Conservation (phyloP, 768 basidiomycete species). For the Bullera alba region DNA sequence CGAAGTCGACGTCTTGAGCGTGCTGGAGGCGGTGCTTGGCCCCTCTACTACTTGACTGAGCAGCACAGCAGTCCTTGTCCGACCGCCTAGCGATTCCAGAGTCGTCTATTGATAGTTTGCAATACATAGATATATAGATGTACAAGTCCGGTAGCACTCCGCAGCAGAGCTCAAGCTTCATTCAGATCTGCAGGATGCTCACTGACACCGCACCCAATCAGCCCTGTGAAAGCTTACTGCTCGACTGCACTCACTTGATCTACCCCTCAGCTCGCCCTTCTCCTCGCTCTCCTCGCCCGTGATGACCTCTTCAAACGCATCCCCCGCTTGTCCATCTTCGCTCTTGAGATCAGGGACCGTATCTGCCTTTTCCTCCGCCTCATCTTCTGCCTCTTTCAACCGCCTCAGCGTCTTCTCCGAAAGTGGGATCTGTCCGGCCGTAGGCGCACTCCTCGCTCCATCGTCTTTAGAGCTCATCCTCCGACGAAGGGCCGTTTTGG, state of each 20-base stretch:
- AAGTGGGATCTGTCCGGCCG: neutral
- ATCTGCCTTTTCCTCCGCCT: neutral
- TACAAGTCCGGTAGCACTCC: too few relatives aligned
- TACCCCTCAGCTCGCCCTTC: slow-evolving; percentile 2
- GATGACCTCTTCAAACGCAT: neutral
- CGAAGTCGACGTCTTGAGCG: neutral
- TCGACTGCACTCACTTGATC: slow-evolving; percentile 3
- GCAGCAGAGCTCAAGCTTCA: neutral
- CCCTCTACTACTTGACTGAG: too few relatives aligned
- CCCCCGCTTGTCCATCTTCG: neutral
- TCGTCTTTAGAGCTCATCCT: slow-evolving; percentile 6
- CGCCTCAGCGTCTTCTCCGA: neutral
- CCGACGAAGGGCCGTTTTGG: slow-evolving; percentile 5
- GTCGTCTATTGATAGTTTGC: too few relatives aligned
- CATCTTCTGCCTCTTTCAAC: neutral
- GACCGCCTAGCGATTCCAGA: too few relatives aligned
- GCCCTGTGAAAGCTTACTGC: neutral
- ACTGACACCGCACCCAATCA: slow-evolving; percentile 1
- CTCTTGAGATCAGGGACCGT: neutral
- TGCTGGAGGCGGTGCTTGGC: neutral
- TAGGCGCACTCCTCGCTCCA: slow-evolving; percentile 18
- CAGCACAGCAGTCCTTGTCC: too few relatives aligned
- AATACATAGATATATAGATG: too few relatives aligned
- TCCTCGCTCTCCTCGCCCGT: slow-evolving; percentile 1
- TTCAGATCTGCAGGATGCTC: slow-evolving; percentile 16